Evolutionary conservation across 2,329 filamentous ascomycete species (phyloP), one percentile per base, ranked within the genome.

Genomic region (Scopulariopsis brevicaulis): DNA sequence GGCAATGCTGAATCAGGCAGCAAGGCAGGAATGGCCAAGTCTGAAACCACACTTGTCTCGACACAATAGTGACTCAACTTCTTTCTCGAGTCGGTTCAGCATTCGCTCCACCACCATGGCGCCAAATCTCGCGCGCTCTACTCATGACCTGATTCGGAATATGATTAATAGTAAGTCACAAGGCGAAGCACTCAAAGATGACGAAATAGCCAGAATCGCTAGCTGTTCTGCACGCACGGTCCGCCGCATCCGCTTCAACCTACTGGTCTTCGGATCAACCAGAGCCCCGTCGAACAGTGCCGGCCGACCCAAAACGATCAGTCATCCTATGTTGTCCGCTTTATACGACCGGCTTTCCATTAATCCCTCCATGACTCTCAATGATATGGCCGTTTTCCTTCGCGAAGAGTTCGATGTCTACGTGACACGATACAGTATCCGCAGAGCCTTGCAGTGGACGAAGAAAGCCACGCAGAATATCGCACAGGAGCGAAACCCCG

Each of bases 401-500:
- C 18, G 40, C 40, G 18, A 46, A 46, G 40, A 46, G 40, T 46
- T 46, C 18, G 40, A 46, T 46, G 40, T 46, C 10, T 7, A 46
- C 18, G 40, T 46, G 40, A 46, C 40, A 46, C 40, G 40, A n/a
- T 46, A 46, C 40, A 46, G 40, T 15, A 67, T 71, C 54, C 64
- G 64, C 24, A 61, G 62, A 55, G 59, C 63, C 22, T 62, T 69
- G 28, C 56, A 60, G 18, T 72, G 65, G 67, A 66, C 63, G 1
- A 68, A 66, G 59, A 72, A 72, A 59, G 64, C 51, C 11, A 58
- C 64, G 24, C 63, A 63, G 18, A 64, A 64, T 58, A 64, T 70
- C 59, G 64, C 69, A 60, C 65, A 66, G 60, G 64, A 71, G 63
- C 65, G 60, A 50, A 69, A 69, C 63, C 54, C 63, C n/a, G 65